Base-by-base conservation (phyloP, 148 eudicot species). In the Polygonum aviculare region DNA sequence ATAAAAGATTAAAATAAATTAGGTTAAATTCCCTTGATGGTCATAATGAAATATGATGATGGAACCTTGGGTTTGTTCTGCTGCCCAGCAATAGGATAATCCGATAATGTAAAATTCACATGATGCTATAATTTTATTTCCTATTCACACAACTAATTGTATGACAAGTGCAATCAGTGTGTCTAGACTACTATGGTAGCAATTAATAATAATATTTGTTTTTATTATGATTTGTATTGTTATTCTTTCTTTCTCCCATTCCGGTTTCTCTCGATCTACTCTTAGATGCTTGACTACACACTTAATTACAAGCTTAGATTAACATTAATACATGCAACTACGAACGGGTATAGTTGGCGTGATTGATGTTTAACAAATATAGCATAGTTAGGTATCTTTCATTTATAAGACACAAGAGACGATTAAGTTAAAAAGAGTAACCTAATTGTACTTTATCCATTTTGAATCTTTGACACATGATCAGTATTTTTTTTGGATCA, bases 1-100 rank as follows among this genome's bases (percentile, higher is more conserved):
- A 15, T 36, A 31, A 60, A 60, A 26, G 21, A 60, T 60, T 8
- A 33, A 60, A 9, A 60, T 3, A 60, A 60, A 22, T 60, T 60
- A 31, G 36, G 69, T 14, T 10, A 14, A 60, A 15, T 60, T 60
- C 67, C 35, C 0, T 60, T 60, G 36, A 60, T 60, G 38, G 31
- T 60, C 69, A 60, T 60, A n/a, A 60, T 31, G 38, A 60, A 60
- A 60, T 22, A 60, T 60, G 67, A 57, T 57, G 65, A 57, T 57
- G 65, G 65, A 57, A 22, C 65, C 65, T 2, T 22, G 33, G 33
- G 21, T 57, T 19, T 57, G 33, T 57, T 57, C 22, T 57, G 33
- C 10, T 60, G 33, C 69, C 69, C 31, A 60, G 31, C 31, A 26
- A 26, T 26, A 26, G 69, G 69, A 60, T 9, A n/a, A n/a, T n/a